Evolutionary conservation across 306 rosid species (phyloP).

Genomic region (Purshia tridentata): DNA sequence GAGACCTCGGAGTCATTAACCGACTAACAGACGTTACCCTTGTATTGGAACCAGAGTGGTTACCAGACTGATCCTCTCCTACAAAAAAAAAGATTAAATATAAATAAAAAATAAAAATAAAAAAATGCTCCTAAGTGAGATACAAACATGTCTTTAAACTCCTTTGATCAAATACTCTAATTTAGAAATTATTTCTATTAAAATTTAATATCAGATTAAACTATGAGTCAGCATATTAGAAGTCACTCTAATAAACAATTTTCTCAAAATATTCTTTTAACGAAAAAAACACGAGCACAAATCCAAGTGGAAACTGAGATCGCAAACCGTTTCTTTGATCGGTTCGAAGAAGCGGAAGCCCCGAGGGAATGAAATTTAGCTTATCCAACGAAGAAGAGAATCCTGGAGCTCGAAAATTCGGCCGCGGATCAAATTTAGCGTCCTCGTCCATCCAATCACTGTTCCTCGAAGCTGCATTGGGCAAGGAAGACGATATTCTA

Average conservation of each 20-base stretch:
- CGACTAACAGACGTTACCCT: conserved; percentile 57
- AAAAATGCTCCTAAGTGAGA: not conserved
- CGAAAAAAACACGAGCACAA: not conserved
- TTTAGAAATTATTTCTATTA: too few relatives aligned
- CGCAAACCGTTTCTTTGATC: conserved; percentile 40
- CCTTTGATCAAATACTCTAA: not conserved
- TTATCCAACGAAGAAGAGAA: conserved; percentile 53
- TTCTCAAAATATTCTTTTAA: too few relatives aligned
- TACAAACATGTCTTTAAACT: not conserved
- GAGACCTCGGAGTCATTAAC: conserved; percentile 55
- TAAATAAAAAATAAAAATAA: not conserved
- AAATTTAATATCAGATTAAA: too few relatives aligned
- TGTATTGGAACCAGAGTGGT: conserved; percentile 35
- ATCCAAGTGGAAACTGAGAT: not conserved
- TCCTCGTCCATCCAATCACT: conserved; percentile 39
- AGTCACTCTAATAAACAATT: not conserved
- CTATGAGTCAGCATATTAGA: too few relatives aligned
- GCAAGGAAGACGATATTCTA: conserved; percentile 61
- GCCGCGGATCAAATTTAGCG: conserved; percentile 19
- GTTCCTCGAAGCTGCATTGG: conserved; percentile 45
- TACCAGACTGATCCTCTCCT: conserved; percentile 38
- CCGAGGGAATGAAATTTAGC: conserved; percentile 44
- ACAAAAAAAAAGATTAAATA: conserved; percentile 16
- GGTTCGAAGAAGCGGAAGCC: conserved; percentile 52
- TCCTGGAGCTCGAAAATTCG: conserved; percentile 24